These are phyloP conservation scores for Hygrophila difformis DNA, from an alignment of 257 asterid species.

Conservation along the genomic window DNA sequence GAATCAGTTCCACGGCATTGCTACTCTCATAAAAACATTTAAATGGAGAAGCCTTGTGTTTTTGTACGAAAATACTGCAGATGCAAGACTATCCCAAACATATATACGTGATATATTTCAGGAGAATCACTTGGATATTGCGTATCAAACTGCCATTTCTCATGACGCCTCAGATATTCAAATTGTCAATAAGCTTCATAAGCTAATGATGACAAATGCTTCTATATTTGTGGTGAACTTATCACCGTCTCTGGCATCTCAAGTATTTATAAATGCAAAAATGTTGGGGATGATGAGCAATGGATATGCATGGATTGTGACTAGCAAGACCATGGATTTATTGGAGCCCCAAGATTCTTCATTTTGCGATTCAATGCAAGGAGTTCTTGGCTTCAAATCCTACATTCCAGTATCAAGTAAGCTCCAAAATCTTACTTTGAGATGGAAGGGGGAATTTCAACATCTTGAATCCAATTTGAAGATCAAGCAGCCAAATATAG, in stretches of 20 bases:
- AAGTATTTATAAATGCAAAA: constrained; percentile 23
- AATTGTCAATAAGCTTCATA: constrained; percentile 20
- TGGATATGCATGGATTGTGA: constrained; percentile 40
- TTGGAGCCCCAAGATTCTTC: constrained; percentile 17
- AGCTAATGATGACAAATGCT: constrained; percentile 10
- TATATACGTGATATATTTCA: constrained; percentile 18
- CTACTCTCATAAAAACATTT: constrained; percentile 18
- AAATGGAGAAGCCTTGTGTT: constrained; percentile 29
- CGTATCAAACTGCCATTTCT: constrained; percentile 16
- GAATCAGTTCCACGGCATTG: constrained; percentile 27
- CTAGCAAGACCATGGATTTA: constrained; percentile 32
- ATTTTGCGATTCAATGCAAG: constrained; percentile 19
- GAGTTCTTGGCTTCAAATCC: too few species aligned
- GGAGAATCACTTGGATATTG: constrained; percentile 16
- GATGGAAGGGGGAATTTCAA: constrained; percentile 28
- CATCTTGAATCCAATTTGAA: constrained; percentile 9
- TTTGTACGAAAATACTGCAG: constrained; percentile 26
- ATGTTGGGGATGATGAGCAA: constrained; percentile 29
- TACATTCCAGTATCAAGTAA: constrained; percentile 21
- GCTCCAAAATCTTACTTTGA: constrained; percentile 16
- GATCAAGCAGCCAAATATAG: constrained; percentile 16
- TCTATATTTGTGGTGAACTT: constrained; percentile 27
- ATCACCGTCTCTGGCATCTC: constrained; percentile 25
- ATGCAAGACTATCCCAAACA: constrained; percentile 16
- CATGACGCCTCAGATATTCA: constrained; percentile 15